These are phyloP conservation scores for Quercus cerris DNA, from an alignment of 306 rosid species.

Conservation along the genomic window DNA sequence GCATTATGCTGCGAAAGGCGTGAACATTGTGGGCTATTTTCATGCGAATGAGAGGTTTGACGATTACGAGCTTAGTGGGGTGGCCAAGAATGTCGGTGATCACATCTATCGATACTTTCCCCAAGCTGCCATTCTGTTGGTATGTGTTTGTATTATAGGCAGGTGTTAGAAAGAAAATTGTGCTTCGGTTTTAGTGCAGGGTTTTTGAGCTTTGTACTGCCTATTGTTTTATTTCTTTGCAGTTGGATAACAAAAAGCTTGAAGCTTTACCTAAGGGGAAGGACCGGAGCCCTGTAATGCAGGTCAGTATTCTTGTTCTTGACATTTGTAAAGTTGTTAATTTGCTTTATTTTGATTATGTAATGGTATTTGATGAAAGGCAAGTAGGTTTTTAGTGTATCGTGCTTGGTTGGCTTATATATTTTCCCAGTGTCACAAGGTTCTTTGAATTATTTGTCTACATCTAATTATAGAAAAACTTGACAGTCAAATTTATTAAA, in stretches of 20 bases:
- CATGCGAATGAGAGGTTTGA: slow-evolving; percentile 97
- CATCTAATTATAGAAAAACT: background rate
- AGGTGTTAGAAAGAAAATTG: background rate
- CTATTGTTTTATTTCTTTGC: slow-evolving; percentile 5
- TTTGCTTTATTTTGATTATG: background rate
- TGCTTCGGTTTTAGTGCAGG: background rate
- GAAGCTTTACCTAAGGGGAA: slow-evolving; percentile 66
- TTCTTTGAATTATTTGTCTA: background rate
- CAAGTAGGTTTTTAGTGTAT: background rate
- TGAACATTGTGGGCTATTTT: slow-evolving; percentile 79
- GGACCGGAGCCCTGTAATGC: slow-evolving; percentile 63
- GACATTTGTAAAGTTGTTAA: slow-evolving; percentile 1
- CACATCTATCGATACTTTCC: slow-evolving; percentile 84
- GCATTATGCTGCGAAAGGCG: slow-evolving; percentile 62
- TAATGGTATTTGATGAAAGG: background rate
- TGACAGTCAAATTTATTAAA: background rate
- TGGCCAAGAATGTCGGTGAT: slow-evolving; percentile 84
- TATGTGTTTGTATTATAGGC: slow-evolving; percentile 23
- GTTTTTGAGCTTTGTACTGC: background rate
- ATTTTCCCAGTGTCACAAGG: background rate
- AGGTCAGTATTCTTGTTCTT: slow-evolving; percentile 48
- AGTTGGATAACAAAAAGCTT: slow-evolving; percentile 91
- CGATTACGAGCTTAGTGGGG: slow-evolving; percentile 68
- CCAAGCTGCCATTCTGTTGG: slow-evolving; percentile 87
- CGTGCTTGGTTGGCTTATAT: background rate